Base-by-base conservation (phyloP, 176 grass and related monocot species). In the Aegilops longissima region DNA sequence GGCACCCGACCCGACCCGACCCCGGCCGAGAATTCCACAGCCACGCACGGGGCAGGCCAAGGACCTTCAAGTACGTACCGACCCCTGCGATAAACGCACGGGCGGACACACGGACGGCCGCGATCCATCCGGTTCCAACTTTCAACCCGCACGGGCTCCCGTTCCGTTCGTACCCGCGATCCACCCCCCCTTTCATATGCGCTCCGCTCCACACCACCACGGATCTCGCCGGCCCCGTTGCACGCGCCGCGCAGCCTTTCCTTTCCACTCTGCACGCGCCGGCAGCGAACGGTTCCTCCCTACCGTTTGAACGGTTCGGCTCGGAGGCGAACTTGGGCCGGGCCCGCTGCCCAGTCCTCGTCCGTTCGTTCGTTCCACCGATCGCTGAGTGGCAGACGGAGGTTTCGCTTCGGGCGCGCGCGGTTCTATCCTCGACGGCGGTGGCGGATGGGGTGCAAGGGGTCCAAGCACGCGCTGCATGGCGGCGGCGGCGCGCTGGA, bases 361-460 rank as follows among this genome's bases (percentile, higher is more conserved):
- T 34, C 4, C 33, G 33, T 34, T 42, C 39, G 11, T 45, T 45
- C 14, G 14, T 18, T 62, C 35, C 9, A 23, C 12, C 69, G 12
- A 73, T 73, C 71, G 71, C 71, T 17, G 49, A 52, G 49, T 52
- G 5, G 1, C 49, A 0, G 51, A 54, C 51, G 54, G 54, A 59
- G 54, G 54, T 59, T 59, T 59, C 21, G 18, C 0, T 59, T 0
- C 20, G 54, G 54, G 18, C 18, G 54, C 17, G 51, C 16, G 13
- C 51, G 51, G 16, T 54, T 54, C 12, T 16, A 5, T 54, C 14
- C 16, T 56, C 5, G 18, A 40, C 44, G 33, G 79, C 61, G 16
- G 20, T 20, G 21, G 62, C 2, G 18, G 34, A 98, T 98, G 95
- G 95, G 95, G 29, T 98, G 95, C 89, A 90, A 90, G 59, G 87